Base-by-base conservation (phyloP, 257 asterid species). In the Ocimum tenuiflorum region DNA sequence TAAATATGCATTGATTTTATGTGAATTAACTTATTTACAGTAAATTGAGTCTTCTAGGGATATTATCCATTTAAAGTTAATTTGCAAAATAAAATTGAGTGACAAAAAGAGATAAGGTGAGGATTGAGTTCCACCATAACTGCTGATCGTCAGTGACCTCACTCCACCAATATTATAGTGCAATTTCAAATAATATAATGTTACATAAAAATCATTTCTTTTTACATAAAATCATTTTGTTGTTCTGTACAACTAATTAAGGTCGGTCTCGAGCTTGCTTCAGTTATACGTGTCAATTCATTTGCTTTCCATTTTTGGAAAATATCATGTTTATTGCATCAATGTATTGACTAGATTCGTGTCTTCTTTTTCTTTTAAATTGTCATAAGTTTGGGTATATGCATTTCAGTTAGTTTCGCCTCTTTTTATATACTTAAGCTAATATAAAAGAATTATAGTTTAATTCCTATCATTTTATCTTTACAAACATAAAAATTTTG, bases 111-210 rank as follows among this genome's bases (percentile, higher is more conserved):
- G 76, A 72, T 72, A 36, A 65, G 68, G 23, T 65, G 23, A 22
- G 51, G 62, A 56, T 72, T 63, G 29, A 63, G 51, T 64, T 57
- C 58, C 57, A n/a, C n/a, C n/a, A n/a, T n/a, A n/a, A n/a, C n/a
- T n/a, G n/a, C n/a, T n/a, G n/a, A n/a, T 68, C 70, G 68, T 60
- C 60, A 20, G 31, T 68, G 78, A 74, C 79, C 19, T 74, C 79
- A 74, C 31, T 4, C 33, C 23, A 33, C 12, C n/a, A 60, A 60
- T 51, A 60, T 27, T 48, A 60, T 47, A 65, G 3, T 59, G 24
- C 4, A 45, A 19, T 54, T 1, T n/a, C n/a, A 57, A 57, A 12
- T 47, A 64, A 46, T 48, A 48, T 13, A 47, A 29, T 23, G 67
- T 33, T 60, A 53, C 35, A n/a, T 33, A 22, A n/a, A 67, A 43